These are phyloP conservation scores for Cordyceps farinosa DNA, from an alignment of 2,329 filamentous ascomycete genomes.

Conservation along the genomic window DNA sequence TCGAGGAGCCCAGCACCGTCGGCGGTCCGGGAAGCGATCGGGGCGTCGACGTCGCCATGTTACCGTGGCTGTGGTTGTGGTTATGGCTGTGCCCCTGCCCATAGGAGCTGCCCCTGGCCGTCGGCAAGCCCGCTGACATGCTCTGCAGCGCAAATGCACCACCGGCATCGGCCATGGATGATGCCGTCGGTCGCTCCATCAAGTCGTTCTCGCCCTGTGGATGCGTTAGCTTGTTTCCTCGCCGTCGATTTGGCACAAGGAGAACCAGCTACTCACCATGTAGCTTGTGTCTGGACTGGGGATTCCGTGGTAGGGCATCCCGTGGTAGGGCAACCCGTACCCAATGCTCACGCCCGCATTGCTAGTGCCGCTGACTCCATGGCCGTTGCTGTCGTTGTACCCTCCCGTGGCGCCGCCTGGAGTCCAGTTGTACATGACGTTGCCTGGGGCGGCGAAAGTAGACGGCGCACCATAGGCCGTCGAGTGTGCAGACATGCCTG, in stretches of 20 bases:
- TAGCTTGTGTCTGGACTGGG: slow-evolving; percentile 10
- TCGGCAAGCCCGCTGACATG: slow-evolving; percentile 9
- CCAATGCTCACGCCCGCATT: neutral
- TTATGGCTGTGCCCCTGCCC: too few relatives aligned
- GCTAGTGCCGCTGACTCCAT: neutral
- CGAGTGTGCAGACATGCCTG: neutral
- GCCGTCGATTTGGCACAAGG: neutral
- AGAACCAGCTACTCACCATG: slow-evolving; percentile 2
- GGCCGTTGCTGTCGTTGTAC: neutral
- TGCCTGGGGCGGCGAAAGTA: neutral
- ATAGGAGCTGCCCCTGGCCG: neutral
- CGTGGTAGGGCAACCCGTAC: neutral
- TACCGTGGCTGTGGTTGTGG: neutral
- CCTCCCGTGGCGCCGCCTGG: neutral
- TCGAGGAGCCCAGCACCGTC: slow-evolving; percentile 5
- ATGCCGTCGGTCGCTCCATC: slow-evolving; percentile 7
- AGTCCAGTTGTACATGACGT: slow-evolving; percentile 2
- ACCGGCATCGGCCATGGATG: slow-evolving; percentile 2
- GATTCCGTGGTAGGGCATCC: slow-evolving; percentile 2
- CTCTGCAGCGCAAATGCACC: slow-evolving; percentile 15
- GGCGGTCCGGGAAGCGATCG: slow-evolving; percentile 11
- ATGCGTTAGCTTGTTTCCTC: neutral
- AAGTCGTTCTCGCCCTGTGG: slow-evolving; percentile 8
- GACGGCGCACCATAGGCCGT: neutral
- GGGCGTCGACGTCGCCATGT: neutral